Evolutionary conservation across 805 yeast species (phyloP), one percentile per base, ranked within the genome.

Genomic region (Gaillardinia entomophila): DNA sequence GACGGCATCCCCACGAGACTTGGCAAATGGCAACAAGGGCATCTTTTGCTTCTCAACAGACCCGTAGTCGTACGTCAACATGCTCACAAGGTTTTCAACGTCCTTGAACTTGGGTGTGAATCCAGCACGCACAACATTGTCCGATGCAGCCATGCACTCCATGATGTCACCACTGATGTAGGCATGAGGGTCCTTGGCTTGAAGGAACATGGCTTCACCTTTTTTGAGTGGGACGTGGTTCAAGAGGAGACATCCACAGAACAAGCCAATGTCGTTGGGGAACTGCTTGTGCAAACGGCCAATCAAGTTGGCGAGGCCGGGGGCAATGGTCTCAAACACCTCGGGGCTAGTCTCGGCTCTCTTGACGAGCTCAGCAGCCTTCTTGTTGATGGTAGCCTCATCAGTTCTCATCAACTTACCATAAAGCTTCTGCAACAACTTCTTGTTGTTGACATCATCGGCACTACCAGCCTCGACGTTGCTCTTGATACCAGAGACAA

Each of bases 101-200:
- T 92, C 99, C 65, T 90, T 92, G 69, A 90, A 92, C 61, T 92
- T 92, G 41, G 99, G 98, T n/a, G 99, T 92, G 71, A 92, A 92
- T 11, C 98, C 99, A 3, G 97, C 95, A 60, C 99, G 78, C 31
- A 92, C 97, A 36, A 92, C 99, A 51, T 92, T 92, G 60, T 92
- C 99, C 26, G 94, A 82, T 6, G 98, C 97, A 27, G 98, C 98
- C 99, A 92, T 92, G 69, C 98, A 92, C 68, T 92, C 99, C 53
- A 92, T 89, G 46, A 92, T 92, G 60, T 92, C 97, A 45, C 99
- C 99, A 34, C 82, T 73, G 40, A 92, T 90, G 62, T 92, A 92
- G 22, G 98, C 98, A 61, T 92, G 99, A 16, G 97, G 97, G 60
- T 89, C 97, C 63, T 87, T 86, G 27, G 98, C 97, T 54, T 86